A percentile compares a stretch with the other conserved stretches of the same genome.
Evolutionary conservation across 2,329 filamentous ascomycete genomes (phyloP).

Genomic region (Fusarium humuli): DNA sequence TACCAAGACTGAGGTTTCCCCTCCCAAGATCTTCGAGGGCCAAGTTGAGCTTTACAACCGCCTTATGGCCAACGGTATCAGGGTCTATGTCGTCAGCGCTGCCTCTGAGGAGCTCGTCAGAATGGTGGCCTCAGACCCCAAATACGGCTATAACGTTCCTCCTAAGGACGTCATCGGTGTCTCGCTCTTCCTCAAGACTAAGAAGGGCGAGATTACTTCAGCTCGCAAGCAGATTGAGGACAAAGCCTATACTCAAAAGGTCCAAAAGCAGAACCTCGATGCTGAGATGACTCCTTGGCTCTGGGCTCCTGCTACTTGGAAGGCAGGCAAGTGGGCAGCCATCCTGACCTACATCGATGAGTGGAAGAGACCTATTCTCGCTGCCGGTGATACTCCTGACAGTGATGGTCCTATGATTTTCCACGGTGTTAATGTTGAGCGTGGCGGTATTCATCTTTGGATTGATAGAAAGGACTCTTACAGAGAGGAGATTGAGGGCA

Average conservation of each 20-base stretch:
- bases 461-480: conserved; percentile 54
- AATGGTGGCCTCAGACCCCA: conserved; percentile 58
- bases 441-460: conserved; percentile 57
- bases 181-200: conserved; percentile 52
- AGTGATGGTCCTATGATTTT: conserved; percentile 60
- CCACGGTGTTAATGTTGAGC: conserved; percentile 56
- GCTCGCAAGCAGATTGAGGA: conserved; percentile 55
- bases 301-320: conserved; percentile 59
- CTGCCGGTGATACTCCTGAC: conserved; percentile 56
- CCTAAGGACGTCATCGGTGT: conserved; percentile 59
- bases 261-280: conserved; percentile 52
- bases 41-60: conserved; percentile 59
- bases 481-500: conserved; percentile 51
- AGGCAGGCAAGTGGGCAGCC: conserved; percentile 57
- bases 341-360: conserved; percentile 57
- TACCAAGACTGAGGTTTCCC: conserved; percentile 46
- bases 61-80: conserved; percentile 57
- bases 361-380: conserved; percentile 58
- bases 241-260: conserved; percentile 50
- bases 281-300: conserved; percentile 55
- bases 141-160: conserved; percentile 59
- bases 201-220: conserved; percentile 49
- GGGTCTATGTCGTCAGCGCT: conserved; percentile 58
- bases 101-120: conserved; percentile 59
- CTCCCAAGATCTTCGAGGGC: conserved; percentile 54